Base-by-base conservation (phyloP, 164 flowering plant genomes). In the Sextonia rubra region DNA sequence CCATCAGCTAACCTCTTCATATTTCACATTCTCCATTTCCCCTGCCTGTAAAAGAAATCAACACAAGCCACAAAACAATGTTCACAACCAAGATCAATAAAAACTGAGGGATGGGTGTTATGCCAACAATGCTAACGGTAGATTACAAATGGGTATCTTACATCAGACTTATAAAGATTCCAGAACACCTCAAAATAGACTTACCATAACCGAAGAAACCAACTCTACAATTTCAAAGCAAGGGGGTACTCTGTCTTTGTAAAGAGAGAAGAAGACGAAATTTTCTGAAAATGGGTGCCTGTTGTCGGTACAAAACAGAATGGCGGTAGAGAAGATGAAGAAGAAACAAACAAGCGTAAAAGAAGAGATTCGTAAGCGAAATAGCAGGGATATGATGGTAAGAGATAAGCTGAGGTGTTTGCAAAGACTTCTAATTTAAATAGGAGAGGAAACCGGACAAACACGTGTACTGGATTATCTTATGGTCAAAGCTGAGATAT, bases 1-100 rank as follows among this genome's bases (percentile, higher is more conserved):
- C 29, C 48, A 44, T 47, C 20, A 4, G 17, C 64, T 60, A 30
- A 68, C 76, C 76, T 67, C 76, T 68, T 74, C 71, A 47, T 60
- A 74, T 18, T 24, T 74, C 25, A 68, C 60, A 26, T 74, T 68
- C 58, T 56, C 76, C 23, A 25, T 30, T 23, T 66, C 71, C 29
- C 17, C 22, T 12, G 60, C 66, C 76, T 74, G 66, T 44, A 47
- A 8, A n/a, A 58, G 8, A n/a, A 70, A 24, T 11, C 15, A 60
- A 22, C 58, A 67, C 23, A 60, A 47, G 26, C 66, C 20, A 56
- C 25, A 66, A 32, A 29, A 55, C 4, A 32, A 22, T 52, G 17
- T 52, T 4, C 58, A 49, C 56, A 49, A 30, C 37, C 37, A 37
- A 37, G 8, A 37, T 37, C 44, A 37, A 37, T 37, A 37, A 3